Evolutionary conservation across 192 early-diverging fungal genomes (phyloP).

Genomic region (Gryganskiella cystojenkinii): DNA sequence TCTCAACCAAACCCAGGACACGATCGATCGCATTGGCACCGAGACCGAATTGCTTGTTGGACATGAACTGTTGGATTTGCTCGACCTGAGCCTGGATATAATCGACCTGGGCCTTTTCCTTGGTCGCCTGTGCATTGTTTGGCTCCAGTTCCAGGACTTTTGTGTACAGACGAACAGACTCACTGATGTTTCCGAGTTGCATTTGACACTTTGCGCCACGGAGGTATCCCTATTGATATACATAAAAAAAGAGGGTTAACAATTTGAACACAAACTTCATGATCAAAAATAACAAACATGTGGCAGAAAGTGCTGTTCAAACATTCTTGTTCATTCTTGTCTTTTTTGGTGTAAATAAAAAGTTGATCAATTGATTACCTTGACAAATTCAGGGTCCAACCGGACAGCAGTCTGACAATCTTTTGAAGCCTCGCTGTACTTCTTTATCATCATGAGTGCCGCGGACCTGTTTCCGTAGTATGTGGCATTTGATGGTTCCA

Average conservation of each 20-base stretch:
- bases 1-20: slow-evolving; percentile 52
- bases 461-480: slow-evolving; percentile 86
- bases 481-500: slow-evolving; percentile 68
- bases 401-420: slow-evolving; percentile 72
- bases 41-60: slow-evolving; percentile 58
- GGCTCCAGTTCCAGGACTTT: slow-evolving; percentile 55
- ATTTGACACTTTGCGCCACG: slow-evolving; percentile 81
- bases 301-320: neutral
- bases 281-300: too few relatives aligned
- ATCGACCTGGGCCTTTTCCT: slow-evolving; percentile 54
- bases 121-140: slow-evolving; percentile 45
- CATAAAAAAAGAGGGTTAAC: too few relatives aligned
- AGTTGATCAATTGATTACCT: too few relatives aligned
- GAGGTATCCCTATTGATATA: slow-evolving; percentile 47
- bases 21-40: slow-evolving; percentile 58
- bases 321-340: neutral
- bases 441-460: slow-evolving; percentile 75
- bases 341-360: too few relatives aligned
- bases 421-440: slow-evolving; percentile 65
- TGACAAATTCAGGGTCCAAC: slow-evolving; percentile 69
- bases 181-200: slow-evolving; percentile 73
- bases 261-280: too few relatives aligned
- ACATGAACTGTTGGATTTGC: slow-evolving; percentile 56
- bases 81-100: slow-evolving; percentile 59
- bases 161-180: slow-evolving; percentile 61